Evolutionary conservation across 2,329 filamentous ascomycete genomes (phyloP).

Genomic region (Exserohilum turcica): DNA sequence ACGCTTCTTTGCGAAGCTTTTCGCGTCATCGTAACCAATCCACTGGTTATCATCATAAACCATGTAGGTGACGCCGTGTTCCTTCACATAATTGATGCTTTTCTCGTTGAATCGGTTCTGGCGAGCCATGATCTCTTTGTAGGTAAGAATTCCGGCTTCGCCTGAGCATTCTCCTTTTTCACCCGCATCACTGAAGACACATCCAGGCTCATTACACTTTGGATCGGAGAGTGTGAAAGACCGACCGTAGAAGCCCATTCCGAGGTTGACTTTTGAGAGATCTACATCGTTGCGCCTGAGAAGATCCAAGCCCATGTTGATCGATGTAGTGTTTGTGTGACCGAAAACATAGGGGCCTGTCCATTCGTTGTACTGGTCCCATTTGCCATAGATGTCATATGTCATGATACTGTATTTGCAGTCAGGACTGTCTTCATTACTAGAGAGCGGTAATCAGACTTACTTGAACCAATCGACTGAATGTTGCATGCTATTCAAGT

Average conservation of each 20-base stretch:
- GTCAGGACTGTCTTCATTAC: too few relatives aligned
- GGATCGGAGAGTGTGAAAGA: slow-evolving; percentile 25
- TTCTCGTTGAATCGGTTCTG: slow-evolving; percentile 4
- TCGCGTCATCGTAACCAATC: slow-evolving; percentile 32
- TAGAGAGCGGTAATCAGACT: too few relatives aligned
- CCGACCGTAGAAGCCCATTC: slow-evolving; percentile 53
- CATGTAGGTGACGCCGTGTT: slow-evolving; percentile 34
- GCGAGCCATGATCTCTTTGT: slow-evolving; percentile 27
- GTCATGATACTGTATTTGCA: too few relatives aligned
- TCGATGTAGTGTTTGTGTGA: slow-evolving; percentile 57
- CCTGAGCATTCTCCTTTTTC: slow-evolving; percentile 11
- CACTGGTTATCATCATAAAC: slow-evolving; percentile 41
- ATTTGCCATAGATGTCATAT: slow-evolving; percentile 51
- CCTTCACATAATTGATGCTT: slow-evolving; percentile 17
- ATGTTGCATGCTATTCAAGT: slow-evolving; percentile 19
- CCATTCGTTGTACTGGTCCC: slow-evolving; percentile 40
- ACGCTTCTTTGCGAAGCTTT: slow-evolving; percentile 55
- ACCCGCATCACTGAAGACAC: not conserved
- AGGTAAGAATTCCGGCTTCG: slow-evolving; percentile 17
- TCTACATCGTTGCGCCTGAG: slow-evolving; percentile 54
- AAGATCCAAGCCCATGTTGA: slow-evolving; percentile 48
- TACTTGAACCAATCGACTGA: slow-evolving; percentile 51
- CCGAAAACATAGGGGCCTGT: slow-evolving; percentile 36
- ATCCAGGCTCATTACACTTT: slow-evolving; percentile 9
- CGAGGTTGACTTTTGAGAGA: slow-evolving; percentile 50